phyloP scores from a whole-genome alignment of 768 basidiomycete genomes.

The Rhodotorula graminis region DNA sequence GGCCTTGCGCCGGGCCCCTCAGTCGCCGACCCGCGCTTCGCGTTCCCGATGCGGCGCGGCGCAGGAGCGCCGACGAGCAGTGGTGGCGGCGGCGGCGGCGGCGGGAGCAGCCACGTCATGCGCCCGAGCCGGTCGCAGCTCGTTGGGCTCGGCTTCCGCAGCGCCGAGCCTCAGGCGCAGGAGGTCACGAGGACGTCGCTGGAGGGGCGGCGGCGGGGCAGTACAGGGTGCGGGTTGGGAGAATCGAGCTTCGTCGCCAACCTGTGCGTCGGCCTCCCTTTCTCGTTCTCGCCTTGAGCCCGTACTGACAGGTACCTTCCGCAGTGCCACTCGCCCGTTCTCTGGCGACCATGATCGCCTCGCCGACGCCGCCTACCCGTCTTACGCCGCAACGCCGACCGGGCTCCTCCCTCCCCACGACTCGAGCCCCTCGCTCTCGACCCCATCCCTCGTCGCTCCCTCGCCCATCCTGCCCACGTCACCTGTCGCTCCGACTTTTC shows the following conservation, averaged over 20 bases:
- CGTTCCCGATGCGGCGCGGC: constrained; percentile 16
- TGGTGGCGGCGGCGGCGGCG: background rate
- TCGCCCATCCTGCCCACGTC: constrained; percentile 8
- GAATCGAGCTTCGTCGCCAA: constrained; percentile 8
- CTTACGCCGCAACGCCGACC: background rate
- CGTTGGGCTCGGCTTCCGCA: background rate
- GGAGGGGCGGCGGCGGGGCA: background rate
- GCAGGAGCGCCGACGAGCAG: background rate
- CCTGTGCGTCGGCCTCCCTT: constrained; percentile 1
- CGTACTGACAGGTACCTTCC: too few species aligned
- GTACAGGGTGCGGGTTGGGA: background rate
- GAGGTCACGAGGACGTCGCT: background rate
- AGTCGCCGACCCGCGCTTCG: constrained; percentile 16
- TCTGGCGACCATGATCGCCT: background rate
- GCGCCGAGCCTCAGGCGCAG: background rate
- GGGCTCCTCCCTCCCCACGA: background rate
- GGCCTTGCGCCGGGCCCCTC: background rate
- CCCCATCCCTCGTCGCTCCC: background rate
- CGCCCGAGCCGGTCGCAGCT: background rate
- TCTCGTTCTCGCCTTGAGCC: fast-evolving
- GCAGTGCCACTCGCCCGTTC: background rate
- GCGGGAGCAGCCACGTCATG: background rate
- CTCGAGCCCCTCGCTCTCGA: background rate
- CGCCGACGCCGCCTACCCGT: background rate
- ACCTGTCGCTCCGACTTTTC: background rate